Evolutionary conservation across 2,329 filamentous ascomycete species (phyloP).

Genomic region (Hypoxylon sp.): DNA sequence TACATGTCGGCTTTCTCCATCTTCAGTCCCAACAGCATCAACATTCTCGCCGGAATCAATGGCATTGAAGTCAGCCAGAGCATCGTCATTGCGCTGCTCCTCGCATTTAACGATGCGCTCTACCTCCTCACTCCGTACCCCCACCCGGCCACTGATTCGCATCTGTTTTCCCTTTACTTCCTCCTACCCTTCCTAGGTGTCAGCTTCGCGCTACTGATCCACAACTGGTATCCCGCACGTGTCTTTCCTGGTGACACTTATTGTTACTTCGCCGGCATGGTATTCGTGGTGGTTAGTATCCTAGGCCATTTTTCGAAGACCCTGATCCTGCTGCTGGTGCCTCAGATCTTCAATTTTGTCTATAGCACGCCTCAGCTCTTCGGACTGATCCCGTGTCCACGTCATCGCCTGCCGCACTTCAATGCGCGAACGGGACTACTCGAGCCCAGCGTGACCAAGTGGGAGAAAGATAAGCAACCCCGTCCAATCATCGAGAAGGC

Average conservation of each 20-base stretch:
- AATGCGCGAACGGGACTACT: slow-evolving; percentile 86
- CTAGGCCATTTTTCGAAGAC: slow-evolving; percentile 99
- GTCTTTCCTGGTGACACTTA: slow-evolving; percentile 99
- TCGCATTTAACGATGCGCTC: slow-evolving; percentile 87
- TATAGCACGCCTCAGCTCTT: slow-evolving; percentile 96
- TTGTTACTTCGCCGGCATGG: slow-evolving; percentile 99
- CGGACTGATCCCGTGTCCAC: slow-evolving; percentile 88
- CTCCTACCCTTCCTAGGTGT: slow-evolving; percentile 95
- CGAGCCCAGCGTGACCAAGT: slow-evolving; percentile 87
- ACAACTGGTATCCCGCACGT: slow-evolving; percentile 96
- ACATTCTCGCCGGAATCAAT: slow-evolving; percentile 99
- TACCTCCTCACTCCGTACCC: slow-evolving; percentile 88
- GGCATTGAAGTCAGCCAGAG: slow-evolving; percentile 97
- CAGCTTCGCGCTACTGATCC: slow-evolving; percentile 83
- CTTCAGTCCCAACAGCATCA: slow-evolving; percentile 98
- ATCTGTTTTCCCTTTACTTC: slow-evolving; percentile 95
- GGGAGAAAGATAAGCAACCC: slow-evolving; percentile 76
- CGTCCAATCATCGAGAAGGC: slow-evolving; percentile 70
- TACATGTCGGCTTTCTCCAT: slow-evolving; percentile 98
- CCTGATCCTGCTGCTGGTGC: slow-evolving; percentile 87
- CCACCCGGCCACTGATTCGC: slow-evolving; percentile 94
- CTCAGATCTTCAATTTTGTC: slow-evolving; percentile 96
- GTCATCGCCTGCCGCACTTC: slow-evolving; percentile 91
- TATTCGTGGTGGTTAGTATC: slow-evolving; percentile 97
- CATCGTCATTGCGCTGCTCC: slow-evolving; percentile 85